phyloP scores from a whole-genome alignment of 2,329 filamentous ascomycete genomes.

The Aureobasidium sp. region DNA sequence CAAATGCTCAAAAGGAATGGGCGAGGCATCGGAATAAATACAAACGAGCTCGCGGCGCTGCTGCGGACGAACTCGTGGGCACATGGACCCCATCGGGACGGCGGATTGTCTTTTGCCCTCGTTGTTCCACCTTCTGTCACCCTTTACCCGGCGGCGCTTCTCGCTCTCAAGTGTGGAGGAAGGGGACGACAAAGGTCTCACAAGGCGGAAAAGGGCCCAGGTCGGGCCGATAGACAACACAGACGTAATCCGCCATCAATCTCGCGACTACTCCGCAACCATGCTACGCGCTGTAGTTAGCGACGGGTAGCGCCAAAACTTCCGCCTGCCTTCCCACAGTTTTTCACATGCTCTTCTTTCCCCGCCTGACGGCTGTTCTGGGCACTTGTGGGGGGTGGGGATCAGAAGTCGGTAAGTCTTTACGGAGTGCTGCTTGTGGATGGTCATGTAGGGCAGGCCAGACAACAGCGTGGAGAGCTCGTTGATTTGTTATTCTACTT shows the following conservation, averaged over 20 bases:
- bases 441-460: not conserved
- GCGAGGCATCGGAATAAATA: slow-evolving; percentile 8
- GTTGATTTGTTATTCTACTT: not conserved
- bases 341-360: not conserved
- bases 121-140: not conserved
- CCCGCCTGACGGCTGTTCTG: not conserved
- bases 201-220: slow-evolving; percentile 1
- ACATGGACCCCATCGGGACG: slow-evolving; percentile 1
- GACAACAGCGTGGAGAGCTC: not conserved
- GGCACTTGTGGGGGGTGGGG: slow-evolving; percentile 2
- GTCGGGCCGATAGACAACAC: slow-evolving; percentile 1
- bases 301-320: slow-evolving; percentile 6
- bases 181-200: not conserved
- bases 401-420: not conserved
- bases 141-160: slow-evolving; percentile 6
- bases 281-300: not conserved
- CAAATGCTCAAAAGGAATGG: not conserved
- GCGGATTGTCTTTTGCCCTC: not conserved
- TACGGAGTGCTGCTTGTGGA: slow-evolving; percentile 1
- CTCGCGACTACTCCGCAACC: not conserved
- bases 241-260: slow-evolving; percentile 3
- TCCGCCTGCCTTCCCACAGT: not conserved
- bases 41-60: slow-evolving; percentile 9
- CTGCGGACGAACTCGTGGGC: slow-evolving; percentile 7
- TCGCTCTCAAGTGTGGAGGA: not conserved